phyloP scores from a whole-genome alignment of 2,329 filamentous ascomycete genomes.

The Apiospora sp. region DNA sequence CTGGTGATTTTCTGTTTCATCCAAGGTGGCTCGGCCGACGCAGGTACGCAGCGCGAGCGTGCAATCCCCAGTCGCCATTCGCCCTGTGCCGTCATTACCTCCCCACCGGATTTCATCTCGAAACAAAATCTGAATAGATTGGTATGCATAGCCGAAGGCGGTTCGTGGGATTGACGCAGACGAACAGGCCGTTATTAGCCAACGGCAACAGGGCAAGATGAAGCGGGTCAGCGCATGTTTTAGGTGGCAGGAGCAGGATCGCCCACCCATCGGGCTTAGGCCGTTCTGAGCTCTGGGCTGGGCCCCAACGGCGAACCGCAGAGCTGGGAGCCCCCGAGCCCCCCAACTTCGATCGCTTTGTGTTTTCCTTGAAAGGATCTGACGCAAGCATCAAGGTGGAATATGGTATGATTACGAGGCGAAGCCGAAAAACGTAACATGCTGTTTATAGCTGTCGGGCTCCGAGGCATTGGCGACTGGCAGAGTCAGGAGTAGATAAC shows the following conservation, averaged over 20 bases:
- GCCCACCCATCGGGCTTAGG: background rate
- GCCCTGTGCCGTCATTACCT: constrained; percentile 3
- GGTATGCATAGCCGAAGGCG: background rate
- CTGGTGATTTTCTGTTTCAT: background rate
- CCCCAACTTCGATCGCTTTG: background rate
- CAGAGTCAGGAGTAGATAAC: background rate
- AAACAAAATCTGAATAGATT: background rate
- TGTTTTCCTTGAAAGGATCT: background rate
- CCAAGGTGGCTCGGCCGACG: constrained; percentile 7
- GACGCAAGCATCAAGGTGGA: background rate
- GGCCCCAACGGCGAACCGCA: background rate
- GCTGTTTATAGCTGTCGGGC: background rate
- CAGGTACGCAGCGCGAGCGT: background rate
- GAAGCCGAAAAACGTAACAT: background rate
- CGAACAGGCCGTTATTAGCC: background rate
- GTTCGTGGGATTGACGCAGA: background rate
- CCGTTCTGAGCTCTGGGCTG: background rate
- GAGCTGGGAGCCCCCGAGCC: background rate
- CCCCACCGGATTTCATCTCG: background rate
- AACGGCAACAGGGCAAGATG: background rate
- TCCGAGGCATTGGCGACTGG: background rate
- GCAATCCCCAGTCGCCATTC: background rate
- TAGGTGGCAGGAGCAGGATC: background rate
- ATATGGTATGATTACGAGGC: background rate
- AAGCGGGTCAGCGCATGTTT: background rate